Evolutionary conservation across 78 protist species (phyloP).

Genomic region (Dictyostelium brefeldianum): DNA sequence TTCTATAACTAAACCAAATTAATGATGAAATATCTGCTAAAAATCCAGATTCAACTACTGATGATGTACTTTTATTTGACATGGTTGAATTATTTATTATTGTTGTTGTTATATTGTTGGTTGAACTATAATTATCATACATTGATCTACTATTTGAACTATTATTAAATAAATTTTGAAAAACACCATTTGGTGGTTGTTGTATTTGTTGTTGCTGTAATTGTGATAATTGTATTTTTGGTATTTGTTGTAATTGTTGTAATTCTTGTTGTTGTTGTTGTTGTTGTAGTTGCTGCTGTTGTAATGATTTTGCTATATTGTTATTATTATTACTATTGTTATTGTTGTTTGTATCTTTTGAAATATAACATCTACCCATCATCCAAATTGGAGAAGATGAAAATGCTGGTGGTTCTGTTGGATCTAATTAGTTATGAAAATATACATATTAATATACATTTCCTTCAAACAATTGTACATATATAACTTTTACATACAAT

Average conservation of each 20-base stretch:
- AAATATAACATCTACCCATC: constrained; percentile 39
- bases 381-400: constrained; percentile 49
- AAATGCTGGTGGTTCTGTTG: constrained; percentile 35
- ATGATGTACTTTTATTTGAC: too few relatives aligned
- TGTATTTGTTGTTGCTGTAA: constrained; percentile 1
- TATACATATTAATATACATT: too few relatives aligned
- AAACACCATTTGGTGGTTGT: not conserved
- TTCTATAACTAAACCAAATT: constrained; percentile 85
- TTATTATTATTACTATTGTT: not conserved
- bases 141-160: not conserved
- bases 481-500: not conserved
- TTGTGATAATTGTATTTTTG: constrained; percentile 9
- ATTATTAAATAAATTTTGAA: not conserved
- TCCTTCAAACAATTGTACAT: not conserved
- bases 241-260: not conserved
- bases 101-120: not conserved
- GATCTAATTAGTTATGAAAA: not conserved
- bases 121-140: not conserved
- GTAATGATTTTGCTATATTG: not conserved
- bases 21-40: constrained; percentile 28
- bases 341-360: not conserved
- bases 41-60: not conserved
- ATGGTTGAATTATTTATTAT: not conserved
- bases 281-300: not conserved
- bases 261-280: not conserved